A percentile compares a stretch with the other conserved stretches of the same genome.
Conservation (phyloP, 306 rosid species). For the Luffa aegyptiaca region DNA sequence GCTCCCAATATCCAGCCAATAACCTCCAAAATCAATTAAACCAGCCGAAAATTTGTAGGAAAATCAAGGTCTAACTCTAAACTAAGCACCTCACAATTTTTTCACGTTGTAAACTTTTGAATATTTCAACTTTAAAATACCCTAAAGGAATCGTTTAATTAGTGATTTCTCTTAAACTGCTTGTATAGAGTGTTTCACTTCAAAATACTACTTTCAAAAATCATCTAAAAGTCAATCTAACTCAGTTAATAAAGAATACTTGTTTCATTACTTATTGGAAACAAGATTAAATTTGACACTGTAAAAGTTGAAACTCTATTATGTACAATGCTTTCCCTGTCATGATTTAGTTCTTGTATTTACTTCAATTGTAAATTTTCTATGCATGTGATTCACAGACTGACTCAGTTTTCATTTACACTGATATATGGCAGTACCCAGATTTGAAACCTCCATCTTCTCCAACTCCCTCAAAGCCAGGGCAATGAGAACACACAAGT, state of each 20-base stretch:
- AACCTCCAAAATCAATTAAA: too few species aligned
- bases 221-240: neutral
- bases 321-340: neutral
- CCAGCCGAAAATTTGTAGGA: too few species aligned
- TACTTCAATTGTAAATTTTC: neutral
- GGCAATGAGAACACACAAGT: slow-evolving; percentile 6
- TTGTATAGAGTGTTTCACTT: neutral
- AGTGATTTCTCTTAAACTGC: neutral
- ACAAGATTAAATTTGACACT: neutral
- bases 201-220: neutral
- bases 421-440: slow-evolving; percentile 43
- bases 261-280: neutral
- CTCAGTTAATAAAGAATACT: neutral
- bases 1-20: too few species aligned
- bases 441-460: slow-evolving; percentile 80
- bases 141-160: neutral
- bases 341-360: neutral
- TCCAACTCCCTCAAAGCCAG: slow-evolving; percentile 66
- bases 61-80: too few species aligned
- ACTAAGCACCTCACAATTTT: too few species aligned
- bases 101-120: too few species aligned
- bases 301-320: neutral
- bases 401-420: neutral
- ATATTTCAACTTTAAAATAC: neutral
- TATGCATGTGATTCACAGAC: neutral